phyloP scores from a whole-genome alignment of 345 rosid genomes.

The Camelina hispida region DNA sequence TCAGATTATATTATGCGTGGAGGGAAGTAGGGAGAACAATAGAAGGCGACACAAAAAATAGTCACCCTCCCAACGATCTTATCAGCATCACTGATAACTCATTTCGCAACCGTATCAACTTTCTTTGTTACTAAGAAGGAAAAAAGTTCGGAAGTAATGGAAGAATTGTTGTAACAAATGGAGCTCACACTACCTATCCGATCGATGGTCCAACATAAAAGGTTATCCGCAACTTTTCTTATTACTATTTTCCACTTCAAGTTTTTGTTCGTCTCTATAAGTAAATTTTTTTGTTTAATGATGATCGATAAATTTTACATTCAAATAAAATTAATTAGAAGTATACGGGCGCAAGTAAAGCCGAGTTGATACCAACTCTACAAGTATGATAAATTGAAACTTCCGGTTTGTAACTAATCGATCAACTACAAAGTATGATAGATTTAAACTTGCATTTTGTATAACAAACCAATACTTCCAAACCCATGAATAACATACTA shows the following conservation, averaged over 20 bases:
- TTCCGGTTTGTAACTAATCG: not conserved
- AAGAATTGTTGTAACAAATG: not conserved
- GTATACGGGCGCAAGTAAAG: not conserved
- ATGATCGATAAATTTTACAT: not conserved
- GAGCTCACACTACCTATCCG: not conserved
- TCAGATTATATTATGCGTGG: not conserved
- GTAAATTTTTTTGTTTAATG: too few relatives aligned
- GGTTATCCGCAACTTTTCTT: too few relatives aligned
- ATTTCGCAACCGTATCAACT: not conserved
- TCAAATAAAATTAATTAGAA: not conserved
- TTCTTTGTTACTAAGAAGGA: not conserved
- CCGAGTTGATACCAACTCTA: not conserved
- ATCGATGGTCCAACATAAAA: too few relatives aligned
- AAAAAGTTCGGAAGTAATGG: not conserved
- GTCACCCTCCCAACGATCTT: not conserved
- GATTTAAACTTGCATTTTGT: not conserved
- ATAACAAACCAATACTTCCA: not conserved
- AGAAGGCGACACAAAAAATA: not conserved
- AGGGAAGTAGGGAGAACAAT: not conserved
- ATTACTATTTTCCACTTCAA: too few relatives aligned
- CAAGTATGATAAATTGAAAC: not conserved
- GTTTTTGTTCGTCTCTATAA: too few relatives aligned
- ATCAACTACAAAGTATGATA: not conserved
- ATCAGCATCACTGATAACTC: not conserved
- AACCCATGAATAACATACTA: not conserved